Percentiles rank a stretch among this genome's conserved stretches.
These are phyloP conservation scores for Heliocybe sulcata DNA, from an alignment of 1,284 basidiomycete genomes.

Conservation along the genomic window DNA sequence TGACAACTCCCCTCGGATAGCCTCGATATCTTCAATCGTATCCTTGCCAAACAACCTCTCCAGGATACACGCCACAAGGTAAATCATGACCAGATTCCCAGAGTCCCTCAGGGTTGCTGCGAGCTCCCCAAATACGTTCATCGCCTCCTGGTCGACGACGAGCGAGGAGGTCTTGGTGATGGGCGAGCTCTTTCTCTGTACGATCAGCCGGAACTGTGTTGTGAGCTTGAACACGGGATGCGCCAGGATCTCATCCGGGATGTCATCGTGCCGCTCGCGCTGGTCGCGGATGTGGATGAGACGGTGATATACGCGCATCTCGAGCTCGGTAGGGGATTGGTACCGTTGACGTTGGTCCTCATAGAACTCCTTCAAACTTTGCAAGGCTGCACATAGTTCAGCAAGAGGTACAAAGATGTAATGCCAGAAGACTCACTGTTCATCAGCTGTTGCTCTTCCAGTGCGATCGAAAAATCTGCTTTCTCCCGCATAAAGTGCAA, in stretches of 20 bases:
- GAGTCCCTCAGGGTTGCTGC: slow-evolving; percentile 47
- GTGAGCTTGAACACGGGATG: slow-evolving; percentile 80
- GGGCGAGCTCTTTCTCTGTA: slow-evolving; percentile 76
- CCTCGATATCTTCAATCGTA: slow-evolving; percentile 70
- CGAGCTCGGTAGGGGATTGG: slow-evolving; percentile 79
- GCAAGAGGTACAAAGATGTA: too few relatives aligned
- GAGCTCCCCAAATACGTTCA: slow-evolving; percentile 60
- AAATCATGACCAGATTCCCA: slow-evolving; percentile 62
- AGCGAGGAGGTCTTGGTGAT: slow-evolving; percentile 60
- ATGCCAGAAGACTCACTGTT: slow-evolving; percentile 85
- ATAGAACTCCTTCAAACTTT: slow-evolving; percentile 90
- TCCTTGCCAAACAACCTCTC: slow-evolving; percentile 68
- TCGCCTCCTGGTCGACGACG: slow-evolving; percentile 54
- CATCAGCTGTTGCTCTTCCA: slow-evolving; percentile 87
- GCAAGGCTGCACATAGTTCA: slow-evolving; percentile 73
- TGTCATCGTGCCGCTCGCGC: slow-evolving; percentile 73
- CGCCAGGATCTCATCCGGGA: slow-evolving; percentile 66
- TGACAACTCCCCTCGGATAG: slow-evolving; percentile 53
- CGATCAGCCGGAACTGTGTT: slow-evolving; percentile 72
- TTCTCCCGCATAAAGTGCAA: slow-evolving; percentile 69
- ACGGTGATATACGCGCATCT: slow-evolving; percentile 94
- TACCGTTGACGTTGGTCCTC: slow-evolving; percentile 71
- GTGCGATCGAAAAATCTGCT: slow-evolving; percentile 54
- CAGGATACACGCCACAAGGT: slow-evolving; percentile 68
- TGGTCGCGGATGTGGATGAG: slow-evolving; percentile 86